Conservation (phyloP, 306 rosid species). For the Inga oerstediana region DNA sequence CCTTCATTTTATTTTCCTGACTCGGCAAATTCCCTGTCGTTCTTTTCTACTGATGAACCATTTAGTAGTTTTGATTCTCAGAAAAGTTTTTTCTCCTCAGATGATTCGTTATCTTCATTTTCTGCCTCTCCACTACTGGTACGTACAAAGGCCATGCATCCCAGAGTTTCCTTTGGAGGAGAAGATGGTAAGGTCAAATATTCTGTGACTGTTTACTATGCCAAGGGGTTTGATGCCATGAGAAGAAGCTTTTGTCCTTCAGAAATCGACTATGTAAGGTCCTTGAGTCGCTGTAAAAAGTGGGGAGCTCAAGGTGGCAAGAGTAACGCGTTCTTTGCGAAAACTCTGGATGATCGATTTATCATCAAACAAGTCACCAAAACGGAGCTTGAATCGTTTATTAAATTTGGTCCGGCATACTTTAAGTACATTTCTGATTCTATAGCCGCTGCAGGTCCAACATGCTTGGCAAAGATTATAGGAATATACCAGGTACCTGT, state of each 20-base stretch:
- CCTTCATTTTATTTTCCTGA: constrained; percentile 50
- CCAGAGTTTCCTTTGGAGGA: constrained; percentile 81
- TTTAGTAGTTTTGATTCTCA: constrained; percentile 48
- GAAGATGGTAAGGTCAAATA: constrained; percentile 73
- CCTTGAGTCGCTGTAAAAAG: constrained; percentile 91
- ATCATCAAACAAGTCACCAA: constrained; percentile 89
- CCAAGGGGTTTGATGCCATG: constrained; percentile 82
- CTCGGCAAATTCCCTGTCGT: constrained; percentile 47
- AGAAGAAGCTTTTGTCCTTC: constrained; percentile 85
- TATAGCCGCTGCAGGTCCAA: constrained; percentile 71
- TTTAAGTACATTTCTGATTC: constrained; percentile 83
- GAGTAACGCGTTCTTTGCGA: constrained; percentile 96
- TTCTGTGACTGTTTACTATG: constrained; percentile 76
- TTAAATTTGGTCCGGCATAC: constrained; percentile 79
- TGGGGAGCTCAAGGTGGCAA: constrained; percentile 99
- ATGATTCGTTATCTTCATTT: constrained; percentile 60
- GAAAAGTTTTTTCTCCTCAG: constrained; percentile 62
- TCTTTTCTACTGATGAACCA: constrained; percentile 60
- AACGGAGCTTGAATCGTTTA: constrained; percentile 92
- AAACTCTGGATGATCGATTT: constrained; percentile 90
- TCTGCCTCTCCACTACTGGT: constrained; percentile 66
- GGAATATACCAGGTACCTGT: constrained; percentile 93
- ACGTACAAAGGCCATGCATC: constrained; percentile 70
- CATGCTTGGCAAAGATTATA: constrained; percentile 94
- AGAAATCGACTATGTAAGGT: constrained; percentile 80